Evolutionary conservation across 345 rosid species (phyloP).

Genomic region (Carallia brachiata): DNA sequence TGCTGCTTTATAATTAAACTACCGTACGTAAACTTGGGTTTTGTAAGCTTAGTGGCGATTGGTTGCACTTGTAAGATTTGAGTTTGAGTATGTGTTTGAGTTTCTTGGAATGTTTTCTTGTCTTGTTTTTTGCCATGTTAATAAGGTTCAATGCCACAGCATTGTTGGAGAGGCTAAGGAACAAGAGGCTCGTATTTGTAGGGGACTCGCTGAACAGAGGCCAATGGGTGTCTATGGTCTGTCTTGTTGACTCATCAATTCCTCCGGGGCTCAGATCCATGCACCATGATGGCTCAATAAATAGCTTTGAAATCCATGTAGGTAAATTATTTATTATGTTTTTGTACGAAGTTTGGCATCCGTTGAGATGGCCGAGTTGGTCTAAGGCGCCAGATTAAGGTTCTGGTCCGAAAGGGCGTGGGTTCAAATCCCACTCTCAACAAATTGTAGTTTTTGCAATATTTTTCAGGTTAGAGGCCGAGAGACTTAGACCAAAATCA

Average conservation of each 20-base stretch:
- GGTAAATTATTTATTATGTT: background rate
- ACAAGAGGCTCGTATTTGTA: conserved; percentile 27
- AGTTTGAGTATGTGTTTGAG: conserved; percentile 1
- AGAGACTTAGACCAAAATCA: no score
- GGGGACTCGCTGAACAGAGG: conserved; percentile 31
- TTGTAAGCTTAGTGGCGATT: background rate
- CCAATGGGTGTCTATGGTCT: conserved; percentile 34
- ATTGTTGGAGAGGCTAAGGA: conserved; percentile 32
- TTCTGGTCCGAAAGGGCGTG: conserved; percentile 99
- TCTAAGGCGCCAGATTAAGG: conserved; percentile 99
- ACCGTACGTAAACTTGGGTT: background rate
- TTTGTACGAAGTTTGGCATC: background rate
- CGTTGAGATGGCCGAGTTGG: conserved; percentile 9
- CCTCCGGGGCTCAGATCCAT: conserved; percentile 39
- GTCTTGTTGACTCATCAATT: conserved; percentile 24
- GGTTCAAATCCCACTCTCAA: background rate
- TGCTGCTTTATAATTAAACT: background rate
- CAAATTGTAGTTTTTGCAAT: accelerated
- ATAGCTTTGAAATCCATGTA: conserved; percentile 47
- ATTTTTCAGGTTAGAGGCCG: no score
- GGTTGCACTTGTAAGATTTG: background rate
- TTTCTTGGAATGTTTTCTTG: conserved; percentile 1
- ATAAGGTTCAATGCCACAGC: conserved; percentile 27
- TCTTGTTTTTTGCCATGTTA: background rate
- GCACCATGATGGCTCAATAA: conserved; percentile 61